These are phyloP conservation scores for Mucuna pruriens DNA, from an alignment of 306 rosid genomes.

Conservation along the genomic window DNA sequence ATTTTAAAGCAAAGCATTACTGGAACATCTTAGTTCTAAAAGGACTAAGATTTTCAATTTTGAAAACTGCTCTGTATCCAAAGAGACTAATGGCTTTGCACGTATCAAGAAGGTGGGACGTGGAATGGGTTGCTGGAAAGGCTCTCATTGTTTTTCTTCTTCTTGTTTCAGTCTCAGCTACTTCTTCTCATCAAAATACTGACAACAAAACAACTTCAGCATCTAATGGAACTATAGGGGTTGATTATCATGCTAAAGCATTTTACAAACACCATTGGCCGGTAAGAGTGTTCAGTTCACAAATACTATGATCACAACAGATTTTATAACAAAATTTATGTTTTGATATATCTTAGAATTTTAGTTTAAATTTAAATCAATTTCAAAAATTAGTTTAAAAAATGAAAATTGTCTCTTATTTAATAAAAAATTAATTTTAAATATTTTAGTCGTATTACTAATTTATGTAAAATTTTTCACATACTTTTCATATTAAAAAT, in stretches of 20 bases:
- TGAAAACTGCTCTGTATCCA: not conserved
- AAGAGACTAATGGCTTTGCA: constrained; percentile 12
- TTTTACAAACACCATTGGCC: constrained; percentile 76
- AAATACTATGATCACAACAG: not conserved
- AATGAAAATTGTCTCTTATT: no score
- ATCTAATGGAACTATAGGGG: constrained; percentile 23
- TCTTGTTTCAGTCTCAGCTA: constrained; percentile 46
- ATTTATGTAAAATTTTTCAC: no score
- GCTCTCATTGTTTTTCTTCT: constrained; percentile 46
- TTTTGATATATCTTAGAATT: no score
- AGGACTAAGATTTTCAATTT: not conserved
- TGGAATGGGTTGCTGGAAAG: constrained; percentile 47
- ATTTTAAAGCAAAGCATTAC: constrained; percentile 10
- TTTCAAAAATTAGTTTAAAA: no score
- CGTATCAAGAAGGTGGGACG: constrained; percentile 42
- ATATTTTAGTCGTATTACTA: no score
- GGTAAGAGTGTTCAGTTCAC: constrained; percentile 46
- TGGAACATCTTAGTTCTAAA: not conserved
- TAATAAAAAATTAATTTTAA: no score
- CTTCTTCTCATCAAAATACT: not conserved
- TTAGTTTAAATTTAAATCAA: no score
- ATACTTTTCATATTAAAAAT: no score
- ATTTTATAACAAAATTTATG: not conserved
- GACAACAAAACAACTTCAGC: constrained; percentile 39
- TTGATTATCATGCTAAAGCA: constrained; percentile 42